Base-by-base conservation (phyloP, 805 yeast genomes). In the Lipomyces spencermartinsiae region DNA sequence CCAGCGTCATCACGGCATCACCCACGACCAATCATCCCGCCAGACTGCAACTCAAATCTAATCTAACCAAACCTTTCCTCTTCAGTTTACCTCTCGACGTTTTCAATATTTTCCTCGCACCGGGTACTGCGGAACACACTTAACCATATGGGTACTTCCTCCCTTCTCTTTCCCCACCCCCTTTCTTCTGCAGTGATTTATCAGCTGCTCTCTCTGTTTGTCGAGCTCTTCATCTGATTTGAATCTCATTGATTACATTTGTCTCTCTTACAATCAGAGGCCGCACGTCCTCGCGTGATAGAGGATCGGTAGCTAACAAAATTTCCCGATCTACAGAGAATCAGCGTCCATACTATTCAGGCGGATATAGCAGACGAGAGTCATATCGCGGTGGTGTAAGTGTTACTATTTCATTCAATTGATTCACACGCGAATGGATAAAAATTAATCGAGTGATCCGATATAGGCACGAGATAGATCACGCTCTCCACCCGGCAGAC, bases 281-380 rank as follows among this genome's bases (percentile, higher is more conserved):
- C 49, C 25, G 9, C 22, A 7, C 49, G 8, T 43, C 9, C 19
- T n/a, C n/a, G 49, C 49, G 49, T 43, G 49, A 19, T 19, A 43
- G 49, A 16, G 49, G 16, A 43, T 43, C 49, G 49, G 56, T 53
- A 25, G 56, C 56, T 53, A 53, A 53, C 56, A 25, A 53, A 31
- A 31, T 31, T 25, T 53, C 34, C 33, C 56, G 29, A 35, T 43
- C 29, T 49, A 59, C 43, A 63, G 62, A 63, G 43, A 62, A 56
- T 31, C 64, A 64, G 58, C 67, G 65, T 35, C 63, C 68, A 37
- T 62, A 61, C 60, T 65, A 65, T 59, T 63, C 64, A 12, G 62
- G 61, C 35, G 62, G 65, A 10, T 65, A 61, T 35, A 46, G 22
- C 63, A 34, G 62, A 34, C 37, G 64, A 55, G 67, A 64, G 46